These are phyloP conservation scores for Drechslerella stenobrocha DNA, from an alignment of 2,329 filamentous ascomycete species.

Conservation along the genomic window DNA sequence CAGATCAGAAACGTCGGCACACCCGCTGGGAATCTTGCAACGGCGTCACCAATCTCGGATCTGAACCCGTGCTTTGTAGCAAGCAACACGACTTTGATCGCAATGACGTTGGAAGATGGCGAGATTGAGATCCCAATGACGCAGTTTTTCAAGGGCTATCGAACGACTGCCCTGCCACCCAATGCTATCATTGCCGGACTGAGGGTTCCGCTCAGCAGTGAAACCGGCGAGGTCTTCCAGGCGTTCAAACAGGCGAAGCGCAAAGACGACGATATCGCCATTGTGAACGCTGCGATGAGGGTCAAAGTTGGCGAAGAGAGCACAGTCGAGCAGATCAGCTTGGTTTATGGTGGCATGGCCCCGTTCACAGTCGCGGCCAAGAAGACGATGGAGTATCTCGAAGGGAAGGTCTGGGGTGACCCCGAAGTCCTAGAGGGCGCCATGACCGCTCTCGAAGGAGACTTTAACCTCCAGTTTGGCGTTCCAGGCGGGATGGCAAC, in stretches of 20 bases:
- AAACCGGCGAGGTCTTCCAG: constrained; percentile 78
- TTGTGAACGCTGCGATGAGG: constrained; percentile 84
- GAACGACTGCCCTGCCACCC: constrained; percentile 75
- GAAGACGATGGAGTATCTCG: constrained; percentile 71
- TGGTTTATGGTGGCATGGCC: constrained; percentile 95
- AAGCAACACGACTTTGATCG: constrained; percentile 77
- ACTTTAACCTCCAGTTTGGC: constrained; percentile 85
- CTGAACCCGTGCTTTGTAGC: constrained; percentile 92
- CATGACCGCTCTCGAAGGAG: constrained; percentile 84
- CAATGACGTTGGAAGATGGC: constrained; percentile 69
- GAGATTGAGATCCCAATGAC: constrained; percentile 88
- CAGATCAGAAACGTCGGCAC: constrained; percentile 98
- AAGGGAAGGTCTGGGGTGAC: constrained; percentile 78
- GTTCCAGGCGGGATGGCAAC: constrained; percentile 98
- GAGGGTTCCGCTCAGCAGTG: constrained; percentile 74
- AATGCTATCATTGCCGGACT: constrained; percentile 85
- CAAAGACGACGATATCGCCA: constrained; percentile 98
- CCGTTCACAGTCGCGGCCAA: constrained; percentile 86
- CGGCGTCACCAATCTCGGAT: constrained; percentile 94
- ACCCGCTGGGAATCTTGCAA: constrained; percentile 89
- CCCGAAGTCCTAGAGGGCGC: constrained; percentile 81
- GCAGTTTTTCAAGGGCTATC: constrained; percentile 88
- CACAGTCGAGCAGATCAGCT: constrained; percentile 71
- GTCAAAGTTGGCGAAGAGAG: constrained; percentile 71
- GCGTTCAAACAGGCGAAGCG: constrained; percentile 96